Percentiles rank a stretch among this genome's conserved stretches.
Evolutionary conservation across 805 yeast genomes (phyloP).

Genomic region (Teunomyces lycoperdinae): DNA sequence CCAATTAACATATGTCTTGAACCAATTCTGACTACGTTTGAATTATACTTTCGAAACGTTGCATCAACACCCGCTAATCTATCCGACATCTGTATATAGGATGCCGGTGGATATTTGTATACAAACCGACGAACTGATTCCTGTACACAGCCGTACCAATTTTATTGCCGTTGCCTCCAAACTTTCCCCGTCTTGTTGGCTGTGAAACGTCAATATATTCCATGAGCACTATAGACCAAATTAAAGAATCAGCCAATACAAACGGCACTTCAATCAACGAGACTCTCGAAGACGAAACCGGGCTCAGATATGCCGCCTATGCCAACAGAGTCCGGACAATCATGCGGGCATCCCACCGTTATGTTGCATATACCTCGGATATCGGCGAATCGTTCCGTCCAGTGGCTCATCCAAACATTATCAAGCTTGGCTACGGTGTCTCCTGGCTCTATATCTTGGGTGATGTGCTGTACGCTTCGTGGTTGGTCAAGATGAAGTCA

Average conservation of each 20-base stretch:
- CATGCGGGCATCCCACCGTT: constrained; percentile 69
- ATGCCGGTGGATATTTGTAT: too few species aligned
- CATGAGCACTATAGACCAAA: constrained; percentile 5
- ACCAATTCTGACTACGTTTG: too few species aligned
- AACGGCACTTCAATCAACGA: constrained; percentile 13
- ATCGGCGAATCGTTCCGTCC: constrained; percentile 86
- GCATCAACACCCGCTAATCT: too few species aligned
- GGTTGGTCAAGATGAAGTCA: constrained; percentile 65
- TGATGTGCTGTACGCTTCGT: constrained; percentile 70
- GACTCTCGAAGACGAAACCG: constrained; percentile 13
- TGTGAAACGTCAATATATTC: not conserved
- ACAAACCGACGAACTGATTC: too few species aligned
- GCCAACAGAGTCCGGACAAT: constrained; percentile 73
- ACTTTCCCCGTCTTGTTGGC: not conserved
- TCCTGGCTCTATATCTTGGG: constrained; percentile 76
- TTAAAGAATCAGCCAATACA: constrained; percentile 10
- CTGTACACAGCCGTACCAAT: not conserved
- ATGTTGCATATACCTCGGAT: constrained; percentile 84
- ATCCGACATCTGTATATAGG: too few species aligned
- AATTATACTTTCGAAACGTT: too few species aligned
- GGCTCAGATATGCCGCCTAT: constrained; percentile 76
- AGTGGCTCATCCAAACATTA: constrained; percentile 68
- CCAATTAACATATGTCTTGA: too few species aligned
- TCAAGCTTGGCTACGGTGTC: constrained; percentile 63
- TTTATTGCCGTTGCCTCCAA: not conserved